Evolutionary conservation across 805 yeast genomes (phyloP).

Genomic region (Kluyveromyces aestuarii): DNA sequence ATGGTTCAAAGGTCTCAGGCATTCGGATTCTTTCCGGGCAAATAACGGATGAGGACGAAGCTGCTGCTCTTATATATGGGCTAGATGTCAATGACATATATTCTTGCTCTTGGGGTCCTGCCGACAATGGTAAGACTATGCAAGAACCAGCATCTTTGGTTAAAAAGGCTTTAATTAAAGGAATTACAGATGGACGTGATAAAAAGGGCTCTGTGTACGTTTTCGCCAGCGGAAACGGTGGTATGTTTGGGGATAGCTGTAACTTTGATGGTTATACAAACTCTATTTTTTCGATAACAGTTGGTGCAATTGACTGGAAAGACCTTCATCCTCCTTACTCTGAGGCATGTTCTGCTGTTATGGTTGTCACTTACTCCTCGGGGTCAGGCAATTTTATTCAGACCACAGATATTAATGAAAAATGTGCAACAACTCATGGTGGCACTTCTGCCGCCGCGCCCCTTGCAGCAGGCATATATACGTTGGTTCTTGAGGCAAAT

Average conservation of each 20-base stretch:
- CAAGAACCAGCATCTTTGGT: constrained; percentile 78
- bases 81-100: constrained; percentile 83
- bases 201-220: constrained; percentile 84
- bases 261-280: constrained; percentile 97
- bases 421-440: constrained; percentile 73
- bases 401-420: constrained; percentile 67
- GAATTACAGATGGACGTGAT: constrained; percentile 71
- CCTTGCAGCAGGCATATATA: constrained; percentile 90
- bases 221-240: constrained; percentile 96
- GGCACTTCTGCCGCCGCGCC: constrained; percentile 99
- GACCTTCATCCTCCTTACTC: constrained; percentile 86
- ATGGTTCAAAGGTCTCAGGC: constrained; percentile 77
- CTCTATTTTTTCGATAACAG: constrained; percentile 88
- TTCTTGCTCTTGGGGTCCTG: constrained; percentile 98
- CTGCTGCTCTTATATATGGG: constrained; percentile 74
- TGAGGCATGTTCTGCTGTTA: constrained; percentile 89
- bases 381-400: constrained; percentile 86
- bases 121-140: constrained; percentile 82
- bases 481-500: constrained; percentile 72
- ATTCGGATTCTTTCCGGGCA: constrained; percentile 78
- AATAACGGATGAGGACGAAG: constrained; percentile 82
- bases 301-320: constrained; percentile 82
- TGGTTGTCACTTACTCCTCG: constrained; percentile 88
- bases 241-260: constrained; percentile 73
- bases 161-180: constrained; percentile 73